Evolutionary conservation across 2,329 filamentous ascomycete genomes (phyloP).

Genomic region (Knufia fluminis): DNA sequence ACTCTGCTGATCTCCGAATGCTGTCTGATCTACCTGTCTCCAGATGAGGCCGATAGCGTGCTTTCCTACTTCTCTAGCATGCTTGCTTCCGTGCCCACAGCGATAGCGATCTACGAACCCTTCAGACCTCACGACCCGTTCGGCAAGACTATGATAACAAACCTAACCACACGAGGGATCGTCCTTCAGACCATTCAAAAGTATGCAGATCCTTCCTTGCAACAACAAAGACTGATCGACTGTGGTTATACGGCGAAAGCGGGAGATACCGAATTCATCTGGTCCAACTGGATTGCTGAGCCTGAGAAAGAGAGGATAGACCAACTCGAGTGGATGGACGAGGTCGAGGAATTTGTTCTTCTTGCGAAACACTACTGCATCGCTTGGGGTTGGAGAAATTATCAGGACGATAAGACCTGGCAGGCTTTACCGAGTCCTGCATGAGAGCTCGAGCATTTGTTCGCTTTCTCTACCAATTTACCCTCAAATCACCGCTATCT

Average conservation of each 20-base stretch:
- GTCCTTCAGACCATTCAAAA: slow-evolving; percentile 69
- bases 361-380: slow-evolving; percentile 83
- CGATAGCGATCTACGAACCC: slow-evolving; percentile 77
- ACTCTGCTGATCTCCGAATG: slow-evolving; percentile 90
- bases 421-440: background rate
- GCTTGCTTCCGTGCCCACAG: slow-evolving; percentile 41
- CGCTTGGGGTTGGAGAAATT: slow-evolving; percentile 72
- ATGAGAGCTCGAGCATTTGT: no score
- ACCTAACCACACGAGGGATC: slow-evolving; percentile 73
- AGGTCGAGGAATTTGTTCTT: slow-evolving; percentile 88
- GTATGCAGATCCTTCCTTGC: slow-evolving; percentile 60
- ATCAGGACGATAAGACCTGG: slow-evolving; percentile 13
- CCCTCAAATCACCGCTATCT: background rate
- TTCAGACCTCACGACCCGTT: slow-evolving; percentile 77
- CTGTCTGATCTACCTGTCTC: slow-evolving; percentile 80
- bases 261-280: slow-evolving; percentile 59
- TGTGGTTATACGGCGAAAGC: slow-evolving; percentile 58
- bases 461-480: no score
- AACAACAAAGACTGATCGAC: slow-evolving; percentile 55
- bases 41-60: slow-evolving; percentile 53
- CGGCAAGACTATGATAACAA: slow-evolving; percentile 83
- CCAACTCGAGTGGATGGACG: slow-evolving; percentile 76
- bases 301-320: slow-evolving; percentile 73
- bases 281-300: slow-evolving; percentile 61
- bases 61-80: slow-evolving; percentile 56